Evolutionary conservation across 2,329 filamentous ascomycete genomes (phyloP).

Genomic region (Nothophoma quercina): DNA sequence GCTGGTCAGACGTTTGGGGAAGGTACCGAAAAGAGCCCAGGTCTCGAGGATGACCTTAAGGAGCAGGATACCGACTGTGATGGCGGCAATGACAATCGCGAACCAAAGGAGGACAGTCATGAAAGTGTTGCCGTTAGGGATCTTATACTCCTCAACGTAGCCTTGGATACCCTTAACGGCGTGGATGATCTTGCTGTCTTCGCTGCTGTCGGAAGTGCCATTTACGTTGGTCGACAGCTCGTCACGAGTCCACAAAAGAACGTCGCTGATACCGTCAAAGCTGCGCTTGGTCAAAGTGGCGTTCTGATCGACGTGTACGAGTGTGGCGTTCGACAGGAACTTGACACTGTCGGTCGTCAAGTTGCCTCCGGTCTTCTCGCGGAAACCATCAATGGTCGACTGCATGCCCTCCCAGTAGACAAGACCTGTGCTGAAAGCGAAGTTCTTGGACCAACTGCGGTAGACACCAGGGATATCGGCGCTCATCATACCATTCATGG

Average conservation of each 20-base stretch:
- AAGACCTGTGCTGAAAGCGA: constrained; percentile 87
- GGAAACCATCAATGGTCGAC: constrained; percentile 82
- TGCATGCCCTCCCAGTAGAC: constrained; percentile 86
- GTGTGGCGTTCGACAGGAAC: constrained; percentile 76
- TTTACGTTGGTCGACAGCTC: constrained; percentile 38
- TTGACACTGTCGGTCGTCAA: constrained; percentile 79
- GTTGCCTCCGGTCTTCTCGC: constrained; percentile 82
- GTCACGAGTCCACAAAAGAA: constrained; percentile 64
- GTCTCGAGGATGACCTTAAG: constrained; percentile 90
- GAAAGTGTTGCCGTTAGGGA: constrained; percentile 90
- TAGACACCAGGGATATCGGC: constrained; percentile 89
- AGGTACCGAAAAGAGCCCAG: constrained; percentile 88
- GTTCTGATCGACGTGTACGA: constrained; percentile 72
- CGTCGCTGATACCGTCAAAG: constrained; percentile 47
- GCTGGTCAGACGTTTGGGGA: constrained; percentile 78
- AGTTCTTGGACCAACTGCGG: constrained; percentile 89
- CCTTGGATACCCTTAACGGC: constrained; percentile 79
- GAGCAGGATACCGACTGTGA: constrained; percentile 85
- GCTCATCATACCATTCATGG: constrained; percentile 95
- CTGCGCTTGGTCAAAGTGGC: constrained; percentile 63
- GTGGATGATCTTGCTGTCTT: constrained; percentile 57
- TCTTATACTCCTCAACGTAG: constrained; percentile 82
- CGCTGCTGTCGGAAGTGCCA: constrained; percentile 49
- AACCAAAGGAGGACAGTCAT: constrained; percentile 94
- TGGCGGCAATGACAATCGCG: constrained; percentile 82